A percentile compares a stretch with the other conserved stretches of the same genome.
These are phyloP conservation scores for Plasmodium reichenowi DNA, from an alignment of 169 alveolate genomes.

Conservation along the genomic window DNA sequence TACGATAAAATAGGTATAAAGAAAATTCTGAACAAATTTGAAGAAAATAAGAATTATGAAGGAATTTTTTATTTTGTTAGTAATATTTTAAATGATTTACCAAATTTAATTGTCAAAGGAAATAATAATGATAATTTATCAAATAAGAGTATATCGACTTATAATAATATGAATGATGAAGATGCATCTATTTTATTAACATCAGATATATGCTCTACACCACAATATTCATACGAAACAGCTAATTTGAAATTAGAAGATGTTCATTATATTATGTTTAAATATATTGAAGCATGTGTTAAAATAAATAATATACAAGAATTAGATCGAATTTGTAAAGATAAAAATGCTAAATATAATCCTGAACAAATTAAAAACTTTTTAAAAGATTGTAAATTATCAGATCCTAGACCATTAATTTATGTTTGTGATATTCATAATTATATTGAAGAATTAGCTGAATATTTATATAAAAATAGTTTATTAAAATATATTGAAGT, in stretches of 20 bases:
- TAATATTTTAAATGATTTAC: slow-evolving; percentile 63
- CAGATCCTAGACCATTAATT: slow-evolving; percentile 98
- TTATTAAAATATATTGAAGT: slow-evolving; percentile 97
- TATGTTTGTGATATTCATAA: slow-evolving; percentile 99
- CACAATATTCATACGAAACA: slow-evolving; percentile 24
- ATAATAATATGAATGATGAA: slow-evolving; percentile 49
- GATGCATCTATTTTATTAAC: slow-evolving; percentile 75
- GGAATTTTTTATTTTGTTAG: slow-evolving; percentile 76
- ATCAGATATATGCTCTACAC: slow-evolving; percentile 66
- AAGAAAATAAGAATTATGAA: slow-evolving; percentile 72
- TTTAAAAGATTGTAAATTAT: slow-evolving; percentile 95
- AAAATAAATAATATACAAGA: slow-evolving; percentile 96
- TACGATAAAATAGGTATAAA: slow-evolving; percentile 83
- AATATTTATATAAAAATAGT: slow-evolving; percentile 96
- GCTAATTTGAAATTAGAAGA: slow-evolving; percentile 76
- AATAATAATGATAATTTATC: not conserved
- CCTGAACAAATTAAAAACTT: slow-evolving; percentile 97
- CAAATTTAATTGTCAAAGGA: slow-evolving; percentile 24
- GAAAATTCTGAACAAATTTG: slow-evolving; percentile 79
- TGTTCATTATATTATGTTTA: slow-evolving; percentile 83
- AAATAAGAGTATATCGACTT: slow-evolving; percentile 5
- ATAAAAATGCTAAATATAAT: slow-evolving; percentile 93
- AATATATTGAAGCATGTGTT: slow-evolving; percentile 98
- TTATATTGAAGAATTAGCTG: slow-evolving; percentile 97
- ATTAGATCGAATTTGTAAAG: slow-evolving; percentile 97